Percentiles rank a stretch among this genome's conserved stretches.
Conservation (phyloP, 169 alveolate genomes). For the Plasmodium knowlesi region DNA sequence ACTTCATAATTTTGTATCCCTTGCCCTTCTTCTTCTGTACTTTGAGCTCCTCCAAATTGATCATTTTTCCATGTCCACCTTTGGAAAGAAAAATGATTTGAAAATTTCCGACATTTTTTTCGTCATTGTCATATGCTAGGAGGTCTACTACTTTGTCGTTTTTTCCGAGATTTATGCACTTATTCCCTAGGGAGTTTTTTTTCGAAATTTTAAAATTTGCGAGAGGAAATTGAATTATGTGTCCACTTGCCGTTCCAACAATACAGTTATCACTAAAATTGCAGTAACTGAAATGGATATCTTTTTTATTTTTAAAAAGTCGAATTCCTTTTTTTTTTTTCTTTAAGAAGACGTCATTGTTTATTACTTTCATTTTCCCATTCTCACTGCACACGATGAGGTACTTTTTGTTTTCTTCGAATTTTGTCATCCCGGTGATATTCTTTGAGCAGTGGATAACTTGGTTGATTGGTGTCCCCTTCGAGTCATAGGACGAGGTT, state of each 20-base stretch:
- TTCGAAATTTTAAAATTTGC: slow-evolving; percentile 59
- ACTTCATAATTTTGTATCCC: slow-evolving; percentile 67
- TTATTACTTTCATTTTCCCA: slow-evolving; percentile 73
- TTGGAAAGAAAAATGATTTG: slow-evolving; percentile 57
- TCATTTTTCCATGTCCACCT: slow-evolving; percentile 70
- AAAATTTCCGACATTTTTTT: slow-evolving; percentile 7
- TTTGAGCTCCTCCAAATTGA: slow-evolving; percentile 42
- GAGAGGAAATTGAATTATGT: slow-evolving; percentile 64
- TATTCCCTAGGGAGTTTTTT: slow-evolving; percentile 65
- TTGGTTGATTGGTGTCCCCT: slow-evolving; percentile 66
- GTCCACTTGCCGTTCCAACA: slow-evolving; percentile 73
- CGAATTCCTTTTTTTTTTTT: slow-evolving; percentile 60
- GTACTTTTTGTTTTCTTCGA: slow-evolving; percentile 53
- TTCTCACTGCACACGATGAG: slow-evolving; percentile 71
- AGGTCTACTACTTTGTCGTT: slow-evolving; percentile 62
- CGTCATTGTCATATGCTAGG: slow-evolving; percentile 41
- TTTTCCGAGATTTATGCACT: slow-evolving; percentile 43
- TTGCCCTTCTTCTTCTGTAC: slow-evolving; percentile 67
- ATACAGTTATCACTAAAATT: slow-evolving; percentile 64
- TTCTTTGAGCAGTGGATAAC: slow-evolving; percentile 27
- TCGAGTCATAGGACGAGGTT: slow-evolving; percentile 61
- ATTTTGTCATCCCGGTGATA: slow-evolving; percentile 56
- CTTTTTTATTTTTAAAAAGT: slow-evolving; percentile 70
- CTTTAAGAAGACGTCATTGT: slow-evolving; percentile 54
- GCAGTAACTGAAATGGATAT: slow-evolving; percentile 59